These are phyloP conservation scores for Megacollybia marginata DNA, from an alignment of 768 basidiomycete genomes.

Conservation along the genomic window DNA sequence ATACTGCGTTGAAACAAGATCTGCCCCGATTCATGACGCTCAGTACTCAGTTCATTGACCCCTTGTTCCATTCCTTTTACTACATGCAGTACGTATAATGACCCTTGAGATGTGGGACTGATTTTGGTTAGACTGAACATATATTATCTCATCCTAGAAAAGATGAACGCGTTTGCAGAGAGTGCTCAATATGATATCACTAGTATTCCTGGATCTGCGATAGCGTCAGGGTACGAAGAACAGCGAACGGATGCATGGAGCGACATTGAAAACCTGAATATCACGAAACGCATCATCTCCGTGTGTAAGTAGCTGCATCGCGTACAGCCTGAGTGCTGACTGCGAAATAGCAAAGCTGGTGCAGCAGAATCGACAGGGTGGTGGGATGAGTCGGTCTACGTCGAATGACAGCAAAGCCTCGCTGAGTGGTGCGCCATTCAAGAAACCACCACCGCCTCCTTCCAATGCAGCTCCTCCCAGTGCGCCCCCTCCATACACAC, in stretches of 20 bases:
- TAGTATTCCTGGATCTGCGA: conserved; percentile 59
- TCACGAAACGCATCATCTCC: conserved; percentile 79
- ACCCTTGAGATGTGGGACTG: conserved; percentile 2
- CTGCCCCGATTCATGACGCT: conserved; percentile 89
- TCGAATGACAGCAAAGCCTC: conserved; percentile 18
- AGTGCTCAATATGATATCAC: conserved; percentile 69
- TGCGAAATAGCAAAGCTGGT: conserved; percentile 54
- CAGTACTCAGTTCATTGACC: conserved; percentile 86
- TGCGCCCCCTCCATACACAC: conserved; percentile 40
- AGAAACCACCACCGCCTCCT: conserved; percentile 52
- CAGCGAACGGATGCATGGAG: conserved; percentile 81
- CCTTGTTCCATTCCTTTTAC: conserved; percentile 97
- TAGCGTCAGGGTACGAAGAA: conserved; percentile 69
- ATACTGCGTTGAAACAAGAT: conserved; percentile 83
- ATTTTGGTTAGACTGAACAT: conserved; percentile 65
- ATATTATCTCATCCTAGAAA: conserved; percentile 91
- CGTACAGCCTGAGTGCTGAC: not conserved
- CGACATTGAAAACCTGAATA: conserved; percentile 68
- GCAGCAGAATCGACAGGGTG: conserved; percentile 37
- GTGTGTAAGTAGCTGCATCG: conserved; percentile 52
- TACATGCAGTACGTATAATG: conserved; percentile 86
- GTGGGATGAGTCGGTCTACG: conserved; percentile 17
- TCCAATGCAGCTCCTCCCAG: conserved; percentile 21
- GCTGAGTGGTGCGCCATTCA: conserved; percentile 29
- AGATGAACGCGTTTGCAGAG: conserved; percentile 80